These are phyloP conservation scores for Blastocladiella britannica DNA, from an alignment of 192 early-diverging fungal species.

Conservation along the genomic window DNA sequence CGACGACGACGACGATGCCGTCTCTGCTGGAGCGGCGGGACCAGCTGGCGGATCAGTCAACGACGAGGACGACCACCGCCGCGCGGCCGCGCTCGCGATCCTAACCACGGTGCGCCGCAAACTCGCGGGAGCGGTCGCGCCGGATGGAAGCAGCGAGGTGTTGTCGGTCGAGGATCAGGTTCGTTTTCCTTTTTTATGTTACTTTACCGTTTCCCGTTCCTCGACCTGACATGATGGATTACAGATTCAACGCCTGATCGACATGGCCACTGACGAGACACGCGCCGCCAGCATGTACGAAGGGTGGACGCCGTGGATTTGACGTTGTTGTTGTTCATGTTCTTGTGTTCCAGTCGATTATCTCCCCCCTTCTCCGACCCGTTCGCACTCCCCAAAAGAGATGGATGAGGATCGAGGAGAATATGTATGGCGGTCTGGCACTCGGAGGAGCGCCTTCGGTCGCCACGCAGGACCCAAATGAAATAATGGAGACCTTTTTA, in stretches of 20 bases:
- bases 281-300: background rate
- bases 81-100: background rate
- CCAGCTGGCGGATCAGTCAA: too few species aligned
- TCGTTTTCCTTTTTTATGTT: background rate
- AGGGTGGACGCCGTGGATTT: background rate
- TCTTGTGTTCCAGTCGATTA: too few species aligned
- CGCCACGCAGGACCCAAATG: too few species aligned
- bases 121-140: background rate
- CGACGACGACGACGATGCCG: background rate
- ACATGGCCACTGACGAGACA: background rate
- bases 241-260: background rate
- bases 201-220: background rate
- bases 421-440: too few species aligned
- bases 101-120: background rate
- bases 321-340: background rate
- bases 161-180: background rate
- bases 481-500: too few species aligned
- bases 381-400: too few species aligned
- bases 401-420: too few species aligned
- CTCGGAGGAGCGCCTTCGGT: too few species aligned
- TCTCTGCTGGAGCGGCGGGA: background rate
- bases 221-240: too few species aligned
- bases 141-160: background rate
- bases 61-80: too few species aligned
- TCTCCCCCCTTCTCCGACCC: too few species aligned